Base-by-base conservation (phyloP, 192 early-diverging fungal genomes). In the Coemansia sp. region DNA sequence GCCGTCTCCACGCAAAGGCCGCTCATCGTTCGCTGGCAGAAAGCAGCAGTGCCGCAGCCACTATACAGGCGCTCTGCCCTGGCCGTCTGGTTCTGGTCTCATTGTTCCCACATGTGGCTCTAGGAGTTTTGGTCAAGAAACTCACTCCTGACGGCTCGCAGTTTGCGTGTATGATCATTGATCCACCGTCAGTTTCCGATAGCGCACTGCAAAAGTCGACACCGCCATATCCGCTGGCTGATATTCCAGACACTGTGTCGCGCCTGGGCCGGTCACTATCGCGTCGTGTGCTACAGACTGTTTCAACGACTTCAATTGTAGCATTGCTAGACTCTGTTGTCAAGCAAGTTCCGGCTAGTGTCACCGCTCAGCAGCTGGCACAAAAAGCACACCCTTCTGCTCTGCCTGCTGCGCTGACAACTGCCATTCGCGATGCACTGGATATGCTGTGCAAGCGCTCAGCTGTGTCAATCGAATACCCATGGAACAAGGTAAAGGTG, bases 401-500 rank as follows among this genome's bases (percentile, higher is more conserved):
- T 0, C 49, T 68, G 53, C 63, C 76, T 1, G 48, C 67, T 7
- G 87, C 86, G 9, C 81, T 83, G 50, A 65, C 75, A 0, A 64
- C 55, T 2, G 59, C 83, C 4, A 53, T 84, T 54, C 37, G 34
- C 3, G 63, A 71, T 21, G 51, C 61, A 7, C 38, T 82, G 17
- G 58, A 81, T 28, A 47, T 58, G 20, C 70, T 83, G 3, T 37
- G 60, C 26, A 66, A 75, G 36, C 61, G 76, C 50, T 2, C 46
- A 20, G 46, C 63, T 1, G 78, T 71, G 25, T 58, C 66, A 9
- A 34, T 60, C 3, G 96, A 96, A 67, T 87, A 87, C 53, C 89
- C 92, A 47, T 97, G 91, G 91, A 69, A 70, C 44, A 94, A 92
- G 69, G 85, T 98, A 58, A 86, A 89, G 25, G 87, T 93, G 24